phyloP scores from a whole-genome alignment of 106 monocot genomes.

The Agapanthus africanus region DNA sequence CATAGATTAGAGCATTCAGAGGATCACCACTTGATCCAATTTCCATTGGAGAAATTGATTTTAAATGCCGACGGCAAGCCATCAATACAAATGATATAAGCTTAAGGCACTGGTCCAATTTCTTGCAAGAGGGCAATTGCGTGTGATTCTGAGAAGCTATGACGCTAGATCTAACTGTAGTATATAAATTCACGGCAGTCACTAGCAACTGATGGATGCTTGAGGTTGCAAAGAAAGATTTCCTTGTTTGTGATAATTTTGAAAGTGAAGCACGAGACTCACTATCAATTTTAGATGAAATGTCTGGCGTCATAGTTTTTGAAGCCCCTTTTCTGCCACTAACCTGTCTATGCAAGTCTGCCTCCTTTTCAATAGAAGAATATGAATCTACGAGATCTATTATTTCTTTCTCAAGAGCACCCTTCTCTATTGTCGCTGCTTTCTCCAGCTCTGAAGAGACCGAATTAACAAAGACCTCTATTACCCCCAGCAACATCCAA shows the following conservation, averaged over 20 bases:
- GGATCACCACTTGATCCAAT: constrained; percentile 24
- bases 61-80: constrained; percentile 53
- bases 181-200: constrained; percentile 24
- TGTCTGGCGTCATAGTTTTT: constrained; percentile 15
- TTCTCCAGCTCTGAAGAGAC: constrained; percentile 55
- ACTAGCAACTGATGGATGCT: constrained; percentile 46
- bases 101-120: constrained; percentile 23
- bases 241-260: constrained; percentile 37
- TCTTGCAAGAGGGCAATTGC: constrained; percentile 31
- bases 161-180: background rate
- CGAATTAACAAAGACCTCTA: constrained; percentile 65
- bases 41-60: constrained; percentile 28
- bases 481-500: constrained; percentile 41
- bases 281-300: constrained; percentile 9
- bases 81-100: constrained; percentile 58
- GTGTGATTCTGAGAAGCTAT: constrained; percentile 28
- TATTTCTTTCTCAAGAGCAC: constrained; percentile 55
- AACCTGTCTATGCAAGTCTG: constrained; percentile 16
- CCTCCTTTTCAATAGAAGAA: constrained; percentile 41
- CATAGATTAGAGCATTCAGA: constrained; percentile 30
- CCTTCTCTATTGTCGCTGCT: constrained; percentile 30
- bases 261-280: constrained; percentile 13
- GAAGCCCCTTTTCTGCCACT: constrained; percentile 29
- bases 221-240: constrained; percentile 52
- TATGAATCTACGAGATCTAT: constrained; percentile 41